A percentile compares a stretch with the other conserved stretches of the same genome.
Evolutionary conservation across 768 basidiomycete species (phyloP).

Genomic region (Infundibulicybe gibba): DNA sequence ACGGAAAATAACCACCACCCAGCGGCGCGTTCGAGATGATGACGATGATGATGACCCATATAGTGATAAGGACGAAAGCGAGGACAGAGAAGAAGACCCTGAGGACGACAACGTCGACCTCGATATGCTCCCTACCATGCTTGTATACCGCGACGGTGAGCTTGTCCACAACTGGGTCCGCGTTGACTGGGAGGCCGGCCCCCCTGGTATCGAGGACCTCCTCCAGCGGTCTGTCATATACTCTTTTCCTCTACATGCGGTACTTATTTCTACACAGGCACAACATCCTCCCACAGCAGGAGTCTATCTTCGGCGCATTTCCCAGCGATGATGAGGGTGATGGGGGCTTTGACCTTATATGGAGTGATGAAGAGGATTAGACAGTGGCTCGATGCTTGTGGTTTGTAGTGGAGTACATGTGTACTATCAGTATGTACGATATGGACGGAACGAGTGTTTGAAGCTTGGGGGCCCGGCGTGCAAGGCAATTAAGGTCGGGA

Average conservation of each 20-base stretch:
- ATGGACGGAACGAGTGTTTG: too few relatives aligned
- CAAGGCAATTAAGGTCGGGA: too few relatives aligned
- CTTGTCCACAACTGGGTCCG: constrained; percentile 89
- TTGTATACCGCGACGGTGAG: constrained; percentile 76
- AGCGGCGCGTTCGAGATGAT: constrained; percentile 22
- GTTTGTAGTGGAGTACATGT: too few relatives aligned
- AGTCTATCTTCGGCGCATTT: constrained; percentile 26
- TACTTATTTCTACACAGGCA: constrained; percentile 23
- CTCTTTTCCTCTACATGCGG: neutral
- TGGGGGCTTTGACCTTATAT: constrained; percentile 44
- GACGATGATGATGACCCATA: constrained; percentile 19
- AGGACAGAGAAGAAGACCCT: constrained; percentile 37
- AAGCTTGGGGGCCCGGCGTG: too few relatives aligned
- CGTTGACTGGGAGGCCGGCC: constrained; percentile 81
- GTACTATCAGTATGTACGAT: too few relatives aligned
- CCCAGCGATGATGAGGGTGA: constrained; percentile 46
- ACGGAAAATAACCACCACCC: neutral
- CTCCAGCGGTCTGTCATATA: constrained; percentile 49
- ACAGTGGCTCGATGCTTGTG: too few relatives aligned
- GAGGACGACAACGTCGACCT: constrained; percentile 68
- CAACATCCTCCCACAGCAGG: constrained; percentile 32
- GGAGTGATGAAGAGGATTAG: constrained; percentile 43
- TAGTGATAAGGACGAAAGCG: constrained; percentile 19
- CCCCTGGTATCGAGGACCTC: constrained; percentile 64
- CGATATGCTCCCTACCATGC: constrained; percentile 75